Base-by-base conservation (phyloP, 1,139 yeast genomes). In the Yamadazyma siamensis region DNA sequence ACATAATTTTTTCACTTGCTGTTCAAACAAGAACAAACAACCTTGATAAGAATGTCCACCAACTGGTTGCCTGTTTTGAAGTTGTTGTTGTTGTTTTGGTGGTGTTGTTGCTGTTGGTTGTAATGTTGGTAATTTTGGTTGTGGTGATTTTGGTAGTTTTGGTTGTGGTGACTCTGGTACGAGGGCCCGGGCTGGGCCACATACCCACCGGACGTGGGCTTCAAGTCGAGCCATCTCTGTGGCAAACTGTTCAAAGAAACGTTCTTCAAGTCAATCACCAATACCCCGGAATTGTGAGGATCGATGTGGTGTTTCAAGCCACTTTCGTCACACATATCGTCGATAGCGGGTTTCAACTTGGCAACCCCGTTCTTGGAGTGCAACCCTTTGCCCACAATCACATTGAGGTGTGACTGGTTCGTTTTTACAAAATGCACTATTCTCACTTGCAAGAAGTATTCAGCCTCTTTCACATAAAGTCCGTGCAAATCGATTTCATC, bases 401-500 rank as follows among this genome's bases (percentile, higher is more conserved):
- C 86, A 36, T 71, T 61, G 33, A 77, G 54, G 31, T 65, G 67
- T 22, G 55, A 48, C 50, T 87, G 94, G 38, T 75, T 65, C 27
- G 85, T 71, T 26, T 65, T 59, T 13, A 75, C 66, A 34, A 80
- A 85, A 19, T 79, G 79, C n/a, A 73, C 69, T 31, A 91, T 74
- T 35, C 97, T 71, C 38, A 74, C 75, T 46, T 81, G 85, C 44
- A 89, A 65, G 31, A 83, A 76, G 53, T 75, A 81, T 40, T 78
- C 77, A 4, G 96, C 96, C 60, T 91, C 97, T 54, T 81, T 83
- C 21, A 89, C 94, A 45, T 71, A 88, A 23, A 91, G 65, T 0
- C 98, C 98, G 55, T 91, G 98, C 36, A 91, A 68, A 57, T 91
- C 97, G 40, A 91, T 87, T 57, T 91, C 97, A 53, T 87, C 85